These are phyloP conservation scores for Boletus rubescentipes DNA, from an alignment of 768 basidiomycete genomes.

Conservation along the genomic window DNA sequence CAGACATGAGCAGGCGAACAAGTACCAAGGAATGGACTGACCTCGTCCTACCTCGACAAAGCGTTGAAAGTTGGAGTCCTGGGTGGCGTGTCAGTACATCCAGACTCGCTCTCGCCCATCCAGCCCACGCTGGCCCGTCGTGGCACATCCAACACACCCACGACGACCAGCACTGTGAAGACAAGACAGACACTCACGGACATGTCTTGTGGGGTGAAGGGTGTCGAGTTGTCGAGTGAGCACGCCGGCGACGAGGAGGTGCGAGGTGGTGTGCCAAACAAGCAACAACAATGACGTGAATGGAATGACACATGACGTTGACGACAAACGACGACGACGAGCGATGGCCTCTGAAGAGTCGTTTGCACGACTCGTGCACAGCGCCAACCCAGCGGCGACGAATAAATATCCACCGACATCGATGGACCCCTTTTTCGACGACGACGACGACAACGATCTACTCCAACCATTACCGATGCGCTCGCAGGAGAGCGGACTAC, in stretches of 20 bases:
- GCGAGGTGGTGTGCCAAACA: slow-evolving; percentile 8
- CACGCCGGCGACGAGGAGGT: not conserved
- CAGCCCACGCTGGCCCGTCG: not conserved
- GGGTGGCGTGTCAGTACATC: slow-evolving; percentile 21
- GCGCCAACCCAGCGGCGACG: slow-evolving; percentile 26
- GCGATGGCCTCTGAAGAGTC: slow-evolving; percentile 29
- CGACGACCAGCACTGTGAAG: not conserved
- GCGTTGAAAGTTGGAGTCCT: slow-evolving; percentile 91
- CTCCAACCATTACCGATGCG: slow-evolving; percentile 35
- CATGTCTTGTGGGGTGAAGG: slow-evolving; percentile 12
- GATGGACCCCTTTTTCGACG: slow-evolving; percentile 81
- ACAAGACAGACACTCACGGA: slow-evolving; percentile 15
- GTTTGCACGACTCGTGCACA: slow-evolving; percentile 27
- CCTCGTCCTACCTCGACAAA: slow-evolving; percentile 99
- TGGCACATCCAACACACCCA: rapidly evolving
- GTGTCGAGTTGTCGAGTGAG: not conserved
- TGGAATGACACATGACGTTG: no score
- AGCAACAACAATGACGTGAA: slow-evolving; percentile 7
- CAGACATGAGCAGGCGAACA: slow-evolving; percentile 1
- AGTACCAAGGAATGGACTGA: slow-evolving; percentile 27
- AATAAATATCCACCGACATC: slow-evolving; percentile 52
- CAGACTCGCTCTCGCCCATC: slow-evolving; percentile 3
- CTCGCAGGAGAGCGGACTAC: slow-evolving; percentile 50
- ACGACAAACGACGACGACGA: slow-evolving; percentile 5
- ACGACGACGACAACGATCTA: slow-evolving; percentile 64